These are phyloP conservation scores for Hyaloperonospora arabidopsidis DNA, from an alignment of 352 stramenopile genomes.

Conservation along the genomic window DNA sequence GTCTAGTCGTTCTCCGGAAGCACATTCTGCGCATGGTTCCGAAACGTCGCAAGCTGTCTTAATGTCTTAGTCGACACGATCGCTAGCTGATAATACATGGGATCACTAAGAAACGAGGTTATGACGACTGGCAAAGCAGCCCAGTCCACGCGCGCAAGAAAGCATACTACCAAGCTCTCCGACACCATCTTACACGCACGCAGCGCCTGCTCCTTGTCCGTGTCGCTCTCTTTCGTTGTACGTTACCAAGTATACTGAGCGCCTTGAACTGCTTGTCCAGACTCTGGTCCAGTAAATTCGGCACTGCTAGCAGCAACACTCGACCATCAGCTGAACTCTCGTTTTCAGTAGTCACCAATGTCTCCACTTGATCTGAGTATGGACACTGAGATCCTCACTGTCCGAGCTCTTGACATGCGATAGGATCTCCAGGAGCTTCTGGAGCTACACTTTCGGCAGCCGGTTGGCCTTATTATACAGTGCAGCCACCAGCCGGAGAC, in stretches of 20 bases:
- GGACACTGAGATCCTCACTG: constrained; percentile 52
- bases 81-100: constrained; percentile 79
- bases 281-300: constrained; percentile 48
- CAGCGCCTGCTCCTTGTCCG: constrained; percentile 51
- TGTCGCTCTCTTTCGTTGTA: constrained; percentile 33
- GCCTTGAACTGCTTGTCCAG: constrained; percentile 43
- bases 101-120: constrained; percentile 56
- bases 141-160: constrained; percentile 85
- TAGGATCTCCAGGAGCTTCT: constrained; percentile 56
- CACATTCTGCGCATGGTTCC: constrained; percentile 47
- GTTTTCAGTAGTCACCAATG: constrained; percentile 38
- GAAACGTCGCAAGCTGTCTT: constrained; percentile 57
- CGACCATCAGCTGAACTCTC: constrained; percentile 46
- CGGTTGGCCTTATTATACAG: constrained; percentile 70
- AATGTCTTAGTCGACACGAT: constrained; percentile 91
- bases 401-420: constrained; percentile 45
- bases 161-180: constrained; percentile 84
- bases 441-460: constrained; percentile 58
- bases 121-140: constrained; percentile 73
- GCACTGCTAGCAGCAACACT: constrained; percentile 58
- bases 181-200: constrained; percentile 82
- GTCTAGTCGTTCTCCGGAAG: constrained; percentile 57
- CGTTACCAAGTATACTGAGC: constrained; percentile 58
- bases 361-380: constrained; percentile 67
- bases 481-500: constrained; percentile 57